Evolutionary conservation across 1,284 basidiomycete species (phyloP).

Genomic region (Inonotus hispidus): DNA sequence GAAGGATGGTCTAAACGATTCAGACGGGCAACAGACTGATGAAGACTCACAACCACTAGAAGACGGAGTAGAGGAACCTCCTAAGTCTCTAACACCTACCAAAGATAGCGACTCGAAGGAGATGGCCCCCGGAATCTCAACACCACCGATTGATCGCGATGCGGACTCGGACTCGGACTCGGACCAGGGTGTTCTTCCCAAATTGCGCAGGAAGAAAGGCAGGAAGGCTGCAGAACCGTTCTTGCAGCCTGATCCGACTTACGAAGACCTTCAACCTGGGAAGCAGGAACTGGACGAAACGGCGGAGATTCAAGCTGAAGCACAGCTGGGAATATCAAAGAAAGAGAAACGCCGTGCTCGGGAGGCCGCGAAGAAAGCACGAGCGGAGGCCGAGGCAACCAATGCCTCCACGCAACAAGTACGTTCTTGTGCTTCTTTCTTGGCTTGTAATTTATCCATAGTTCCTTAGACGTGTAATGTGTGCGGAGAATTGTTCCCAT

Average conservation of each 20-base stretch:
- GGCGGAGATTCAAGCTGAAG: neutral
- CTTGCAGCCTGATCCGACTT: neutral
- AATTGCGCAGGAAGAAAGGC: slow-evolving; percentile 19
- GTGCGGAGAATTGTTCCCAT: slow-evolving; percentile 61
- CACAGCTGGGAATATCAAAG: slow-evolving; percentile 55
- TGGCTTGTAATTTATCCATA: slow-evolving; percentile 17
- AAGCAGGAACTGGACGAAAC: neutral
- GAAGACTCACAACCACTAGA: slow-evolving; percentile 21
- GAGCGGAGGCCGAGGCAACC: slow-evolving; percentile 31
- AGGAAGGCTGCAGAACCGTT: slow-evolving; percentile 22
- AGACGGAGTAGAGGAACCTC: slow-evolving; percentile 3
- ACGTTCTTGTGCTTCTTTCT: slow-evolving; percentile 19
- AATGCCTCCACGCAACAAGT: slow-evolving; percentile 24
- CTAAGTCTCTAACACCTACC: neutral
- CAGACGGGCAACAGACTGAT: slow-evolving; percentile 14
- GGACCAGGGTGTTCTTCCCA: neutral
- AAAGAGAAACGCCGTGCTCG: slow-evolving; percentile 74
- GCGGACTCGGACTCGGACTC: neutral
- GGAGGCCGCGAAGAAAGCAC: slow-evolving; percentile 70
- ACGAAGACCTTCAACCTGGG: neutral
- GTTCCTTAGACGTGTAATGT: slow-evolving; percentile 58
- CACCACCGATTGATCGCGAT: neutral
- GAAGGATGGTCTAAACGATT: slow-evolving; percentile 11
- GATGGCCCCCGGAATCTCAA: neutral
- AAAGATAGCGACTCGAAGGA: neutral